phyloP scores from a whole-genome alignment of 2,329 filamentous ascomycete genomes.

The Penicillium sclerotigenum region DNA sequence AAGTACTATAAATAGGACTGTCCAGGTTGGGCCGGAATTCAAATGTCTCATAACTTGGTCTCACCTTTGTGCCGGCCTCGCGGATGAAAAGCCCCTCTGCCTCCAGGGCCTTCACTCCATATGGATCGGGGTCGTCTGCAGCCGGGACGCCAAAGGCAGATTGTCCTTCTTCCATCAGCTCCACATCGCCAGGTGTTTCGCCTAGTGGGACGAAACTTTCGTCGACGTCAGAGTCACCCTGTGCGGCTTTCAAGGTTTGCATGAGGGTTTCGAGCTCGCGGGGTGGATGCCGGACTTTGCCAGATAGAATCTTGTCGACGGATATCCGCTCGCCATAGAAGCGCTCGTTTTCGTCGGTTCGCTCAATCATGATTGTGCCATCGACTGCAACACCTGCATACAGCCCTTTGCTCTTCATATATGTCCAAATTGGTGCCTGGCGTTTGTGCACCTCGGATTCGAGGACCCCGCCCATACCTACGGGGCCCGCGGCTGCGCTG shows the following conservation, averaged over 20 bases:
- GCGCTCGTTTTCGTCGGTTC: constrained; percentile 80
- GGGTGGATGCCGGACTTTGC: constrained; percentile 58
- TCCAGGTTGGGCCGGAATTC: constrained; percentile 74
- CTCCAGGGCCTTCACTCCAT: constrained; percentile 85
- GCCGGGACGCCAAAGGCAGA: constrained; percentile 72
- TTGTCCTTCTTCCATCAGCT: constrained; percentile 42
- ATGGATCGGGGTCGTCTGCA: constrained; percentile 82
- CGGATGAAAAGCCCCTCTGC: constrained; percentile 78
- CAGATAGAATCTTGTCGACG: constrained; percentile 61
- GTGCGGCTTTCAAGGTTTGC: constrained; percentile 82
- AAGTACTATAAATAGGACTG: constrained; percentile 64
- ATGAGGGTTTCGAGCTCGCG: constrained; percentile 60
- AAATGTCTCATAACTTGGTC: constrained; percentile 75
- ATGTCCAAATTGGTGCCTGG: constrained; percentile 72
- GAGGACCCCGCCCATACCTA: constrained; percentile 70
- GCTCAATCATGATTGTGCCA: constrained; percentile 80
- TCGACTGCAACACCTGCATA: constrained; percentile 86
- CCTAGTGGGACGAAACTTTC: constrained; percentile 63
- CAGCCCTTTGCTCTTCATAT: constrained; percentile 84
- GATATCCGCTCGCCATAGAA: constrained; percentile 71
- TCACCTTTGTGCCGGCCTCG: constrained; percentile 74
- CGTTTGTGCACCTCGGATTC: constrained; percentile 67
- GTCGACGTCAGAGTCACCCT: constrained; percentile 76
- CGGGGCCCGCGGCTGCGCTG: constrained; percentile 70
- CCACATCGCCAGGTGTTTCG: constrained; percentile 73